Conservation (phyloP, 331 rosid genomes). For the Quercus tomentella region DNA sequence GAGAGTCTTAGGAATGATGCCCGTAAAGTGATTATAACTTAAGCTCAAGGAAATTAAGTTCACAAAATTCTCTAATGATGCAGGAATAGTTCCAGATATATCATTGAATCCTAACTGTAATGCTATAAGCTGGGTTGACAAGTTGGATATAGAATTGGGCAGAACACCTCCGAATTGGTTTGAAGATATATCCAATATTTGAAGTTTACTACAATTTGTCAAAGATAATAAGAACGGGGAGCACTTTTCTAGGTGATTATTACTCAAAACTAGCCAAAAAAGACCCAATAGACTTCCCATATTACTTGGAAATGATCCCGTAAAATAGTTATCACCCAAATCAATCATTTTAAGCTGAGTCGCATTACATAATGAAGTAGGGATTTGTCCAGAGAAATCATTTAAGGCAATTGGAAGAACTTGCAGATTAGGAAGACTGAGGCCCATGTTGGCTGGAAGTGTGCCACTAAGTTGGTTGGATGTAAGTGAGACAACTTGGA, state of each 20-base stretch:
- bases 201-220: neutral
- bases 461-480: constrained; percentile 2
- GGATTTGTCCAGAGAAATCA: constrained; percentile 5
- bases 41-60: neutral
- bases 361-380: constrained; percentile 17
- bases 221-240: neutral
- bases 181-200: neutral
- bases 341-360: neutral
- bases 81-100: constrained; percentile 10
- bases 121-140: neutral
- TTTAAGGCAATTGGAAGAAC: accelerated
- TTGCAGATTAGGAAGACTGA: constrained; percentile 4
- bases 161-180: constrained; percentile 23
- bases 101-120: neutral
- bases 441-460: constrained; percentile 11
- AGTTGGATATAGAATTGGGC: constrained; percentile 4
- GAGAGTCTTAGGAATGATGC: constrained; percentile 9
- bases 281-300: constrained; percentile 1
- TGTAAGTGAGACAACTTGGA: accelerated
- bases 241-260: neutral
- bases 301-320: neutral
- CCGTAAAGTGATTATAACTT: neutral
- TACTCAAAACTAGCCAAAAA: neutral
- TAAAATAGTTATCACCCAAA: neutral
- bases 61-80: neutral